These are phyloP conservation scores for Heimioporus sp. DNA, from an alignment of 768 basidiomycete species.

Conservation along the genomic window DNA sequence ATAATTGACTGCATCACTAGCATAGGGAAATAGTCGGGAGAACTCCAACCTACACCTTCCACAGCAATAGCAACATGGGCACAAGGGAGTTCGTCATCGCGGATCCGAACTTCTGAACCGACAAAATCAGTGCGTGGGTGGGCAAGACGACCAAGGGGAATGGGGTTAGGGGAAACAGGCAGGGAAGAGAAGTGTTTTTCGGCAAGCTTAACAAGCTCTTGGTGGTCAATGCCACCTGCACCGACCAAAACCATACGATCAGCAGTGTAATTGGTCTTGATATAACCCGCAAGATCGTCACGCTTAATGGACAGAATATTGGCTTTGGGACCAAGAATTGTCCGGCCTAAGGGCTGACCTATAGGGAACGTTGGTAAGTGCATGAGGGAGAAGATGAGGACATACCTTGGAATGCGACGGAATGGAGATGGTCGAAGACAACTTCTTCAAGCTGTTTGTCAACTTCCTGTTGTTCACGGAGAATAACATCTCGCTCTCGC, in stretches of 20 bases:
- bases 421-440: constrained; percentile 96
- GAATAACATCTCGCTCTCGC: constrained; percentile 92
- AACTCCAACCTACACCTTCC: constrained; percentile 97
- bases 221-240: constrained; percentile 92
- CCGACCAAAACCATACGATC: constrained; percentile 99
- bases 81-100: constrained; percentile 87
- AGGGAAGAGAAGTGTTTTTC: constrained; percentile 90
- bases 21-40: constrained; percentile 99
- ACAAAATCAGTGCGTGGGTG: constrained; percentile 80
- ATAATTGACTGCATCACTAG: constrained; percentile 97
- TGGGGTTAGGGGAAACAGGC: constrained; percentile 83
- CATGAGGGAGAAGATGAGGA: neutral
- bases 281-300: constrained; percentile 85
- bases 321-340: constrained; percentile 93
- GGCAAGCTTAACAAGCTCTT: constrained; percentile 90
- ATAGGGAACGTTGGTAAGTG: constrained; percentile 8
- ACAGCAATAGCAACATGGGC: constrained; percentile 96
- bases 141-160: constrained; percentile 79
- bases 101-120: constrained; percentile 93
- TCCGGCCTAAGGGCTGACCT: constrained; percentile 95
- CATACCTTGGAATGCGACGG: constrained; percentile 93
- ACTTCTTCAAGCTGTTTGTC: constrained; percentile 99
- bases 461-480: constrained; percentile 98
- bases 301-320: constrained; percentile 96
- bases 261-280: constrained; percentile 96